phyloP scores from a whole-genome alignment of 768 basidiomycete genomes.

The Boletus huronensis region DNA sequence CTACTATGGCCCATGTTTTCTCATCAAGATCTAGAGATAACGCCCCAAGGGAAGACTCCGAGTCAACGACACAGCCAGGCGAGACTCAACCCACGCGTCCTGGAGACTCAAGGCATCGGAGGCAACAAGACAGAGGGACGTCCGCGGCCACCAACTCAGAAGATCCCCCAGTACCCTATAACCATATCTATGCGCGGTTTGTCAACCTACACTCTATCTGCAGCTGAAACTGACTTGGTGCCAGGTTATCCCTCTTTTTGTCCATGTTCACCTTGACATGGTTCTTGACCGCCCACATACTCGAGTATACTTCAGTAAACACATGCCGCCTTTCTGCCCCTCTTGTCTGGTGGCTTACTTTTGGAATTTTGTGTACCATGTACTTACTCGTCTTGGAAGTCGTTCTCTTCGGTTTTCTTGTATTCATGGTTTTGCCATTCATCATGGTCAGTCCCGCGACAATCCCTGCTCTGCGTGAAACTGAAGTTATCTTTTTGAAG shows the following conservation, averaged over 20 bases:
- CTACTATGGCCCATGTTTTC: not conserved
- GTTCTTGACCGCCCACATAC: slow-evolving; percentile 79
- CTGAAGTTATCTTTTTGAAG: slow-evolving; percentile 34
- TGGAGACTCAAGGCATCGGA: slow-evolving; percentile 16
- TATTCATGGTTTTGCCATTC: slow-evolving; percentile 77
- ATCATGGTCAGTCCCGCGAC: slow-evolving; percentile 55
- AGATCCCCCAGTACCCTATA: slow-evolving; percentile 24
- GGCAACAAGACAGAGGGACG: slow-evolving; percentile 21
- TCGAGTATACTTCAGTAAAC: slow-evolving; percentile 72
- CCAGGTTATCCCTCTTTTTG: slow-evolving; percentile 55
- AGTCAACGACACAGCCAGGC: slow-evolving; percentile 26
- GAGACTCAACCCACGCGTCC: slow-evolving; percentile 12
- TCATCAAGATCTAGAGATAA: slow-evolving; percentile 22
- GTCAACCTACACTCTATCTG: not conserved
- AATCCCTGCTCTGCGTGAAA: not conserved
- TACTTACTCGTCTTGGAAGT: slow-evolving; percentile 75
- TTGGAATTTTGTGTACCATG: slow-evolving; percentile 75
- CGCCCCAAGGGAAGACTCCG: slow-evolving; percentile 27
- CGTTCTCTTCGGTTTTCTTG: slow-evolving; percentile 66
- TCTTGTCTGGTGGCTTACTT: slow-evolving; percentile 84
- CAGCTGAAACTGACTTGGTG: slow-evolving; percentile 15
- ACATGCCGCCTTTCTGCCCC: slow-evolving; percentile 73
- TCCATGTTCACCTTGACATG: slow-evolving; percentile 74
- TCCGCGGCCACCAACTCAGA: slow-evolving; percentile 20
- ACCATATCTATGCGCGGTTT: slow-evolving; percentile 30